Evolutionary conservation across 2,329 filamentous ascomycete species (phyloP).

Genomic region (Rhynchosporium agropyri): DNA sequence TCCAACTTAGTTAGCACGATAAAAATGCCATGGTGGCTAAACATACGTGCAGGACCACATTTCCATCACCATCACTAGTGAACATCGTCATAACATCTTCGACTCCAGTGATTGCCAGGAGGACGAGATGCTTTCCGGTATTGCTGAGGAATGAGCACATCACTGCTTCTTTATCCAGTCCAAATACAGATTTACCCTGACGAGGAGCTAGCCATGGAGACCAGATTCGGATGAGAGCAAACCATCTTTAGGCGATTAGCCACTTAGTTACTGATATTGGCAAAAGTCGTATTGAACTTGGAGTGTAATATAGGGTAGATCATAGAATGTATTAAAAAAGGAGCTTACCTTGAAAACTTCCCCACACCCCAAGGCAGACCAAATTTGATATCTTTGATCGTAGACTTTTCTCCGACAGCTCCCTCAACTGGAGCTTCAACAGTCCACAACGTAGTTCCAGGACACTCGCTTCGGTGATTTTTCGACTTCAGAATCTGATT

Average conservation of each 20-base stretch:
- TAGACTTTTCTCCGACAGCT: conserved; percentile 60
- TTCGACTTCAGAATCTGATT: conserved; percentile 58
- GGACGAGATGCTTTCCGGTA: conserved; percentile 73
- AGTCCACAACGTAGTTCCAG: conserved; percentile 71
- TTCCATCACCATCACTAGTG: conserved; percentile 63
- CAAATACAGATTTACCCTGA: conserved; percentile 70
- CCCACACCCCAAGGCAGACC: conserved; percentile 42
- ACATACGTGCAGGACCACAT: conserved; percentile 66
- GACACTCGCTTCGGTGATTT: conserved; percentile 64
- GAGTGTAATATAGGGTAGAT: background rate
- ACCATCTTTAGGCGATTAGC: conserved; percentile 60
- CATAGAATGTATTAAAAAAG: background rate
- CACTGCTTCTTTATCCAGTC: conserved; percentile 75
- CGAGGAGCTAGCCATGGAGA: conserved; percentile 86
- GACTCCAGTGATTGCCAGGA: conserved; percentile 77
- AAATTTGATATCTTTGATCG: conserved; percentile 47
- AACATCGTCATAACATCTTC: conserved; percentile 72
- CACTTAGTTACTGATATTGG: background rate
- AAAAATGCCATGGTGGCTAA: background rate
- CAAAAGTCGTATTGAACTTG: background rate
- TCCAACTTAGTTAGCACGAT: background rate
- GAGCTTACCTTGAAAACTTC: conserved; percentile 40
- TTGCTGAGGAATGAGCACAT: conserved; percentile 75
- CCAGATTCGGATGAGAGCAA: conserved; percentile 78
- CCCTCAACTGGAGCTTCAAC: conserved; percentile 58